Evolutionary conservation across 192 early-diverging fungal genomes (phyloP), one percentile per base, ranked within the genome.

Genomic region (Umbelopsis isabellina): DNA sequence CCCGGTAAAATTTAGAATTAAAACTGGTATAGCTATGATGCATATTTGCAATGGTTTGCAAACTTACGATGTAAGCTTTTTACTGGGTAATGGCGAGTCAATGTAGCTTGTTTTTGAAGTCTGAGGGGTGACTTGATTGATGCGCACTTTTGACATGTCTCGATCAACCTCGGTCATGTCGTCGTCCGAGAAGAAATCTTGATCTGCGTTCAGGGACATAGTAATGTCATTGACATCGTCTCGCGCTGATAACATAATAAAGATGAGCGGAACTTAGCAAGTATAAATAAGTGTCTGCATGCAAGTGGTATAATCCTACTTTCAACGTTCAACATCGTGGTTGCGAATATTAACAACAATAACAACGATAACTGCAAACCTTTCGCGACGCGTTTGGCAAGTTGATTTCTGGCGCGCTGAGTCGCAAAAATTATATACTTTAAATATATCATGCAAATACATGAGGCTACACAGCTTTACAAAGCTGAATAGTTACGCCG

Each of bases 111-210:
- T 25, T 61, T 18, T 33, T 3, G 55, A n/a, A 35, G 37, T 25
- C 15, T 61, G 16, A 35, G 55, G 55, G 4, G 55, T 61, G 10
- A 30, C 55, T 61, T 61, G 55, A 33, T 61, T 61, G 0, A 61
- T 25, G 16, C 33, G 25, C 4, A 61, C 55, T n/a, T 61, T 61
- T 25, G 55, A 61, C 55, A 61, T 61, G 30, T 61, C 55, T 27
- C 55, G 55, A 61, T 35, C 55, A 61, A 61, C 55, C 30, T 61
- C 55, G 15, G 25, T 61, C 55, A 61, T 35, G 55, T 61, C 55
- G 33, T 61, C 27, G 55, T 61, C 55, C 9, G 55, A 61, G 25
- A 61, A 61, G 25, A 61, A 61, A 30, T 35, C 27, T 61, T 23
- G 13, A 35, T 25, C 55, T 25, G 27, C 55, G 18, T 61, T 16